Percentiles rank a stretch among this genome's conserved stretches.
These are phyloP conservation scores for Neocucurbitaria cava DNA, from an alignment of 2,329 filamentous ascomycete genomes.

Conservation along the genomic window DNA sequence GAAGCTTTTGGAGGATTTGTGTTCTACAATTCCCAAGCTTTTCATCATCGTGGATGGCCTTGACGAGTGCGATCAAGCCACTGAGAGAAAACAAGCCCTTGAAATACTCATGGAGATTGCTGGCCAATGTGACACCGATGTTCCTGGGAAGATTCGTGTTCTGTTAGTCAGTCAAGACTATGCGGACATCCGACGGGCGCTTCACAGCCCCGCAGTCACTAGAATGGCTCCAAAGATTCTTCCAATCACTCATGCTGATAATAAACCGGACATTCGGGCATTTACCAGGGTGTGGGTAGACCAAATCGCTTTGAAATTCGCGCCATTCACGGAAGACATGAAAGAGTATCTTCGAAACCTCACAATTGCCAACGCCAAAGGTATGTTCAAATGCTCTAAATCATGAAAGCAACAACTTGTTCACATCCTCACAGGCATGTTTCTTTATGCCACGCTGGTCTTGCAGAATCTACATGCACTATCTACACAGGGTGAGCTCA, in stretches of 20 bases:
- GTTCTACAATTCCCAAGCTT: slow-evolving; percentile 17
- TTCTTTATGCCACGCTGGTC: slow-evolving; percentile 30
- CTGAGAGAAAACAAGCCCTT: slow-evolving; percentile 30
- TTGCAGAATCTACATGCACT: slow-evolving; percentile 24
- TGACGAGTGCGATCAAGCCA: slow-evolving; percentile 51
- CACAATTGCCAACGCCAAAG: slow-evolving; percentile 28
- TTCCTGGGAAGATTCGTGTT: slow-evolving; percentile 28
- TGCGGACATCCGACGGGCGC: slow-evolving; percentile 22
- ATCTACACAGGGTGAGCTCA: slow-evolving; percentile 18
- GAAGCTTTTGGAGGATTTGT: slow-evolving; percentile 30
- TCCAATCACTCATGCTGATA: slow-evolving; percentile 20
- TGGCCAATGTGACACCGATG: slow-evolving; percentile 16
- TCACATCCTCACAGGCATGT: not conserved
- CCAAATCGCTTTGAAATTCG: slow-evolving; percentile 18
- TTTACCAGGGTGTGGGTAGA: slow-evolving; percentile 23
- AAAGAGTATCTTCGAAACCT: slow-evolving; percentile 28
- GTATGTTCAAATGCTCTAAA: slow-evolving; percentile 11
- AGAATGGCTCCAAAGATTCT: slow-evolving; percentile 19
- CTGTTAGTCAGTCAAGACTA: slow-evolving; percentile 37
- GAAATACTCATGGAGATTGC: slow-evolving; percentile 19
- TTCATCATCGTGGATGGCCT: slow-evolving; percentile 44
- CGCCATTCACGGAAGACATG: slow-evolving; percentile 22
- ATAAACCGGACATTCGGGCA: slow-evolving; percentile 24
- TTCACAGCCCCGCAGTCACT: slow-evolving; percentile 8
- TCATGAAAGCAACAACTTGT: not conserved